Evolutionary conservation across 805 yeast genomes (phyloP), one percentile per base, ranked within the genome.

Genomic region (Candida orba): DNA sequence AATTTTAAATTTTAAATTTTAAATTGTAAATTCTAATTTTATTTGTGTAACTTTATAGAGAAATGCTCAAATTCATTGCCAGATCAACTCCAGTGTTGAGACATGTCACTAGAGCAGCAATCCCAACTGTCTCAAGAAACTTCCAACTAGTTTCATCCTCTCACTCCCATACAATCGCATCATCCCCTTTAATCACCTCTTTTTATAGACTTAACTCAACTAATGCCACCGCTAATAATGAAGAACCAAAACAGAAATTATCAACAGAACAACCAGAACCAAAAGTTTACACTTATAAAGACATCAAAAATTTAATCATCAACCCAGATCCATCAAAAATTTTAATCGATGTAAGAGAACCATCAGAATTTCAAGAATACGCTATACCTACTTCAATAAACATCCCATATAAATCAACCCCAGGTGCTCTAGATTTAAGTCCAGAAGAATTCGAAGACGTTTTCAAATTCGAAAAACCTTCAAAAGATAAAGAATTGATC

Each of bases 291-390:
- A 63, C 64, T 27, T 84, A 78, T 59, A 66, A 72, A 13, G 74
- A 72, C 13, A 68, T 84, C 54, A 70, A 73, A 52, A 58, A 63
- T 10, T 59, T 81, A 18, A 63, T 71, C 17, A 46, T 62, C 9
- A 48, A 64, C 37, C 77, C 79, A 5, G 69, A 67, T 43, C 70
- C 76, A 14, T 66, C 68, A 14, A 65, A 73, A 32, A 71, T 87
- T 35, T 65, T 91, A 33, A 80, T 91, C 22, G 99, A 91, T 59
- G 97, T 87, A 18, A 79, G 99, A 61, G 98, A 91, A 68, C 96
- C 97, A 6, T 73, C 70, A 23, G 99, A 91, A 66, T 73, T 67
- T 56, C 48, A 54, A 23, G 67, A 66, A 33, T 96, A 96, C 36
- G 79, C 76, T 59, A 84, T 91, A 53, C 96, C 96, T 25, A 75